Base-by-base conservation (phyloP, 2,329 filamentous ascomycete genomes). In the Metarhizium brunneum region DNA sequence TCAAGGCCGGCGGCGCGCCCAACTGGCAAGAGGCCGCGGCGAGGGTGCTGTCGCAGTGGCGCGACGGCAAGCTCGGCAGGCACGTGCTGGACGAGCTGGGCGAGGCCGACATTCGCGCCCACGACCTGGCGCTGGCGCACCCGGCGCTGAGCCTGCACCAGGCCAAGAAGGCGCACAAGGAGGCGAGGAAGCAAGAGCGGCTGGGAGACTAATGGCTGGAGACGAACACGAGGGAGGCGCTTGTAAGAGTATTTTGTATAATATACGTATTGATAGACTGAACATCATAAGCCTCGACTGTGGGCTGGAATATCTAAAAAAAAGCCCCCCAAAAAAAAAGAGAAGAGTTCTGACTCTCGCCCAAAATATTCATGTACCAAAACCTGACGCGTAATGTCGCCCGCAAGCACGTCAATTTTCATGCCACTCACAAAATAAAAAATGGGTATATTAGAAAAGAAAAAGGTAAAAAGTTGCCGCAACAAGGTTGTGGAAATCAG, bases 1-100 rank as follows among this genome's bases (percentile, higher is more conserved):
- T 97, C 52, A 78, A 79, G 50, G 86, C 86, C 60, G 88, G 90
- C 1, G 91, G 90, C 0, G 69, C 79, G 10, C 84, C 87, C 0
- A 85, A 89, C 65, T 71, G 82, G 30, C 86, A 91, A 54, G 83
- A 83, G 7, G 85, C 90, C 2, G 92, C 92, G 2, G 72, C 90
- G 40, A 90, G 89, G 79, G 76, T 95, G 56, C 79, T 97, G 13
- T 85, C 91, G 64, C 82, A 86, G 66, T 99, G 90, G 88, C 81
- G 92, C 52, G 78, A 76, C 29, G 94, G 94, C 2, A 74, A 82
- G 35, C 66, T 97, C 55, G 92, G 92, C 0, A 78, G 73, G 45
- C 94, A 95, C 65, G 73, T 90, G 20, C 76, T 99, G 36, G 94
- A 99, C 66, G 82, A 90, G 55, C 75, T 97, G 13, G 78, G 76